phyloP scores from a whole-genome alignment of 495 filamentous ascomycete genomes.

The Neurospora africana region DNA sequence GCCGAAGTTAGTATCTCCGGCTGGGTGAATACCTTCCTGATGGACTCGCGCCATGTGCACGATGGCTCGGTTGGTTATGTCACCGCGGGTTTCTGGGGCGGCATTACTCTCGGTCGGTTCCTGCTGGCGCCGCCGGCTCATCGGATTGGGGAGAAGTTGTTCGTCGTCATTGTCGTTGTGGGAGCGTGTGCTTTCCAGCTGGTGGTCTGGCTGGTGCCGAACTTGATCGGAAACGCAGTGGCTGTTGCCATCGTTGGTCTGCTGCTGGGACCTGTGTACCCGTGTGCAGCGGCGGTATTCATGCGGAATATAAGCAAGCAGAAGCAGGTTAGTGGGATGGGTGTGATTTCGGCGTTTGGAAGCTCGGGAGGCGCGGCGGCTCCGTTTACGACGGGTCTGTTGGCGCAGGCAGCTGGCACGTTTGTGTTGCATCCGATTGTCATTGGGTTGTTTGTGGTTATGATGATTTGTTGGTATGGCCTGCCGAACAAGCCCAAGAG shows the following conservation, averaged over 20 bases:
- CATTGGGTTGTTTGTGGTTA: slow-evolving; percentile 55
- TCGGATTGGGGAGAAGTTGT: slow-evolving; percentile 54
- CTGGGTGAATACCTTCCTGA: slow-evolving; percentile 75
- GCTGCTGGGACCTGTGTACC: slow-evolving; percentile 67
- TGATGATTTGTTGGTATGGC: slow-evolving; percentile 55
- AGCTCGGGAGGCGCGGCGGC: slow-evolving; percentile 64
- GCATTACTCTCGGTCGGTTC: slow-evolving; percentile 66
- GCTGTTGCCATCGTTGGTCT: slow-evolving; percentile 63
- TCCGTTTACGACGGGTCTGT: slow-evolving; percentile 62
- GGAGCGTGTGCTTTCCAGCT: slow-evolving; percentile 58
- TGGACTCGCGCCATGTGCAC: slow-evolving; percentile 55
- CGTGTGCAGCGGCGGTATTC: slow-evolving; percentile 59
- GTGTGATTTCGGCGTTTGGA: slow-evolving; percentile 62
- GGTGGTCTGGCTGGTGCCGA: slow-evolving; percentile 65
- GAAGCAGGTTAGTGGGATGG: slow-evolving; percentile 56
- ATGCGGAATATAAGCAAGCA: slow-evolving; percentile 47
- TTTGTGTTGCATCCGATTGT: slow-evolving; percentile 67
- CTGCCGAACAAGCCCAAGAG: slow-evolving; percentile 46
- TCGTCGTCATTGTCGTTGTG: slow-evolving; percentile 49
- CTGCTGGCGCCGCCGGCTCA: slow-evolving; percentile 52
- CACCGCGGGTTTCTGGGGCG: slow-evolving; percentile 73
- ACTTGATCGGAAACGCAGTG: slow-evolving; percentile 59
- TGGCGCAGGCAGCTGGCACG: slow-evolving; percentile 59
- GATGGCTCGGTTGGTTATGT: slow-evolving; percentile 66
- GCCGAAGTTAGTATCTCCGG: slow-evolving; percentile 69